Evolutionary conservation across 2,329 filamentous ascomycete genomes (phyloP).

Genomic region (Aspergillus bombycis): DNA sequence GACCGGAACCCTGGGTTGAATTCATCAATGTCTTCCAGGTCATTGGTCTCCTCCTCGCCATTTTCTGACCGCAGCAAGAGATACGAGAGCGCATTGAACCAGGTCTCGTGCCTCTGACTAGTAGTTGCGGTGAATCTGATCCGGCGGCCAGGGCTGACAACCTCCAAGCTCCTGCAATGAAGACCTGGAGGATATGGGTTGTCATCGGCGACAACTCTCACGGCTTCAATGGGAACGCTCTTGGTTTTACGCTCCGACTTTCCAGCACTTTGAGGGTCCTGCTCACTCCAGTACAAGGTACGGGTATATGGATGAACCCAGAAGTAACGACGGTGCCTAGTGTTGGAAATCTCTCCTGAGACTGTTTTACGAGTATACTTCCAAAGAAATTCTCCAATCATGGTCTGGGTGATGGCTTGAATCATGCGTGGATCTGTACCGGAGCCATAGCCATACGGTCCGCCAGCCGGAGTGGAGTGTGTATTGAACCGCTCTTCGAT

Average conservation of each 20-base stretch:
- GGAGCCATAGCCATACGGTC: slow-evolving; percentile 64
- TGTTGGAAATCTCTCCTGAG: slow-evolving; percentile 84
- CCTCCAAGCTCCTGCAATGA: slow-evolving; percentile 88
- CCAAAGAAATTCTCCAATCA: slow-evolving; percentile 99
- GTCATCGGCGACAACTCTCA: slow-evolving; percentile 88
- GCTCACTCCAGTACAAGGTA: slow-evolving; percentile 94
- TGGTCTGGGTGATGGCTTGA: slow-evolving; percentile 97
- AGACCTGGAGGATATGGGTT: slow-evolving; percentile 94
- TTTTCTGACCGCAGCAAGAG: slow-evolving; percentile 72
- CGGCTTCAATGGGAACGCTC: slow-evolving; percentile 91
- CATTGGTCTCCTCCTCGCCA: slow-evolving; percentile 60
- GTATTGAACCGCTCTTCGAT: slow-evolving; percentile 89
- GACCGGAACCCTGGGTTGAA: slow-evolving; percentile 73
- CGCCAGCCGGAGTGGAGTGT: slow-evolving; percentile 53
- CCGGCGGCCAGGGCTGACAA: slow-evolving; percentile 83
- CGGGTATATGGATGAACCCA: slow-evolving; percentile 98
- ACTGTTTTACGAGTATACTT: slow-evolving; percentile 96
- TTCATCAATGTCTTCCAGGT: slow-evolving; percentile 67
- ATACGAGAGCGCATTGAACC: slow-evolving; percentile 97
- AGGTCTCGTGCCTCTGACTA: slow-evolving; percentile 92
- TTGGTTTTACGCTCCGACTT: slow-evolving; percentile 77
- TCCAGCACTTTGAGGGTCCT: slow-evolving; percentile 80
- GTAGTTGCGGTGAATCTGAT: slow-evolving; percentile 96
- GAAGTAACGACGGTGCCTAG: slow-evolving; percentile 92
- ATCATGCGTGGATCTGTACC: slow-evolving; percentile 96